Conservation (phyloP, 345 rosid genomes). For the Boechera retrofracta region DNA sequence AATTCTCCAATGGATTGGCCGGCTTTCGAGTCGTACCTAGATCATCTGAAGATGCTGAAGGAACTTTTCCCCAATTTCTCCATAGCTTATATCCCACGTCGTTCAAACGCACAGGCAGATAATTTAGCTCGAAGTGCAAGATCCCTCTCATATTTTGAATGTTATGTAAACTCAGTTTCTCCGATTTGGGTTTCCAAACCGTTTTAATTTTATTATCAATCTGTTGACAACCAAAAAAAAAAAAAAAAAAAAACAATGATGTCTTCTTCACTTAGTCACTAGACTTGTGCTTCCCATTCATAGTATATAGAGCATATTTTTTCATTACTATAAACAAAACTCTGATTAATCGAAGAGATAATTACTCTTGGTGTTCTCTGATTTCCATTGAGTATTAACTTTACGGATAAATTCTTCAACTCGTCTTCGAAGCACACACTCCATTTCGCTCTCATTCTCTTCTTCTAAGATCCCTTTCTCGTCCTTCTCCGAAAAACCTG, state of each 20-base stretch:
- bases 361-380: constrained; percentile 45
- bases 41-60: too few species aligned
- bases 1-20: too few species aligned
- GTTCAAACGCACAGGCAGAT: too few species aligned
- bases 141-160: too few species aligned
- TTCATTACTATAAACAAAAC: constrained; percentile 21
- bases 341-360: constrained; percentile 28
- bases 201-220: too few species aligned
- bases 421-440: constrained; percentile 59
- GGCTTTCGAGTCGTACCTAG: too few species aligned
- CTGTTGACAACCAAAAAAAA: too few species aligned
- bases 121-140: too few species aligned
- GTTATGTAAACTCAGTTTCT: too few species aligned
- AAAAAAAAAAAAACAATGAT: neutral
- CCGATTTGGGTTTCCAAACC: too few species aligned
- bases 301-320: neutral
- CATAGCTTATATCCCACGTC: too few species aligned
- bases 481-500: constrained; percentile 20
- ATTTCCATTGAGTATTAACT: constrained; percentile 62
- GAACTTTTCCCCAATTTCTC: too few species aligned
- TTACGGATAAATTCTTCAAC: constrained; percentile 66
- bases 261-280: neutral
- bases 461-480: constrained; percentile 33
- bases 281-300: neutral
- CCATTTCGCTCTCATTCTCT: constrained; percentile 31